Conservation (phyloP, 441 rosid species). For the Euphorbia celastroides region DNA sequence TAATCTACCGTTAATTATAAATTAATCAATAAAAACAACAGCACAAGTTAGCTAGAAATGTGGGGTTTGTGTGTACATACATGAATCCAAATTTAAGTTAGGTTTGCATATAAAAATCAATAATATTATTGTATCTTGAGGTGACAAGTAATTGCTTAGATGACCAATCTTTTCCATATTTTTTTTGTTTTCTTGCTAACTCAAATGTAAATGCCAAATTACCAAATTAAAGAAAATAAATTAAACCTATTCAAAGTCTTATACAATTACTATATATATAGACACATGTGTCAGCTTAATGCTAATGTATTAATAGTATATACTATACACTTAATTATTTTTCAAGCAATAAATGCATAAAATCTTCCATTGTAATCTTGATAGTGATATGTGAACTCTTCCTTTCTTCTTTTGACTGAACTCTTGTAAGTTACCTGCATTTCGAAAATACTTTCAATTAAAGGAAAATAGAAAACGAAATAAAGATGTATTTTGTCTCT, state of each 20-base stretch:
- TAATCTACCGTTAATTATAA: not conserved
- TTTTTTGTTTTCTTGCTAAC: constrained; percentile 3
- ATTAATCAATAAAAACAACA: not conserved
- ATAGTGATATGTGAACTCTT: constrained; percentile 21
- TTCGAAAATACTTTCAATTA: not conserved
- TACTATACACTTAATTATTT: not conserved
- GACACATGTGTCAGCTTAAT: not conserved
- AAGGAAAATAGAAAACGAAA: not conserved
- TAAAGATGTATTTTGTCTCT: not conserved
- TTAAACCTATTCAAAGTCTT: not conserved
- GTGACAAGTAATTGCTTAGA: constrained; percentile 1
- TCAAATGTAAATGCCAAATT: not conserved
- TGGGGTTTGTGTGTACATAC: not conserved
- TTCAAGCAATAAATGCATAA: not conserved
- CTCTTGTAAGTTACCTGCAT: not conserved
- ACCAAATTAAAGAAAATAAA: constrained; percentile 2
- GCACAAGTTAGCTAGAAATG: not conserved
- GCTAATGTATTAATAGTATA: constrained; percentile 4
- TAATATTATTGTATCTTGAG: not conserved
- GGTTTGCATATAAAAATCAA: not conserved
- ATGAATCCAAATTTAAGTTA: not conserved
- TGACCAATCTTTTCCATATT: constrained; percentile 11
- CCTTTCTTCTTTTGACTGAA: constrained; percentile 6
- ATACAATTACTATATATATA: too few relatives aligned
- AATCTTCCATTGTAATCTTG: not conserved